Base-by-base conservation (phyloP, 257 asterid species). In the Rauvolfia tetraphylla region DNA sequence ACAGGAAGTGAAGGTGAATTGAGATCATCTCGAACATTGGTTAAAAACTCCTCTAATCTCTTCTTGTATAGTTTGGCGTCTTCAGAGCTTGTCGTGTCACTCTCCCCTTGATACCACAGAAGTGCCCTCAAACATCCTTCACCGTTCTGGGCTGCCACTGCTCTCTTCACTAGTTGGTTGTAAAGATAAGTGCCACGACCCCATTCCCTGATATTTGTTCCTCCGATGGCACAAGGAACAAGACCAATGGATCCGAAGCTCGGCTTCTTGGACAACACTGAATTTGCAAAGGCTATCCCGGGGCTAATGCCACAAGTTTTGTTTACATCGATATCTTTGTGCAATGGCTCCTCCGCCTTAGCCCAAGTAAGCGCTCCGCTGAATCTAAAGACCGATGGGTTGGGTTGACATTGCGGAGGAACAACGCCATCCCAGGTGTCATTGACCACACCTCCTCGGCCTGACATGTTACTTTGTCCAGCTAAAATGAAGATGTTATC, bases 391-490 rank as follows among this genome's bases (percentile, higher is more conserved):
- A 81, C 56, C 36, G 68, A 78, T 1, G 86, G 79, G 36, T 84
- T 81, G 22, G 86, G 53, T 2, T 9, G 58, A 85, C 91, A 87
- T 34, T 89, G 81, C 0, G 80, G 83, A 0, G 97, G 97, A n/a
- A 92, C 76, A 3, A 81, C 5, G 1, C 86, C 85, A n/a, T 93
- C 90, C 98, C 98, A 93, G 0, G 82, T 75, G 79, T 14, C 74
- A 8, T 75, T 74, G 2, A 51, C 39, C 2, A 87, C 90, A 4
- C 96, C 97, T 0, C 96, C 98, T 5, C 97, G 88, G 39, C 98
- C 98, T 1, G 98, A 72, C 98, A 93, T 93, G 83, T 93, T 93
- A 80, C 98, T 92, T 27, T 93, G 97, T 23, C 98, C 97, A 59
- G 90, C 97, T n/a, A 93, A 83, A 63, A 93, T 56, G 86, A 90